phyloP scores from a whole-genome alignment of 1,139 yeast genomes.

The Debaryomycetaceae sp. region DNA sequence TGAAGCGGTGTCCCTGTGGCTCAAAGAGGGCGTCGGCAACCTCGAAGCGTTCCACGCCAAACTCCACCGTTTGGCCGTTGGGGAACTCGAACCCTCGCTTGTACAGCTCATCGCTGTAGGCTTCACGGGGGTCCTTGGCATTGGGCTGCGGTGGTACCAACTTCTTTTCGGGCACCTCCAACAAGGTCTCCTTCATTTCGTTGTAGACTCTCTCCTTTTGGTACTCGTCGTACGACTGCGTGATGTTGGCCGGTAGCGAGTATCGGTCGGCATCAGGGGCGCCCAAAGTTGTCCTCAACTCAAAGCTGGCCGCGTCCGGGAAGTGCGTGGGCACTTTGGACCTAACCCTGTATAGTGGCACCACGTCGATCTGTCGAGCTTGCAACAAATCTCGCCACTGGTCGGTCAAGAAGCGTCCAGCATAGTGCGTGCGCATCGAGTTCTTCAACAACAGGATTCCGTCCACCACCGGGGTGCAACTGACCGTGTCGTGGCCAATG shows the following conservation, averaged over 20 bases:
- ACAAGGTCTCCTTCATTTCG: conserved; percentile 63
- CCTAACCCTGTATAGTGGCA: conserved; percentile 29
- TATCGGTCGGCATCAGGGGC: conserved; percentile 12
- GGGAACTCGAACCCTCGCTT: conserved; percentile 77
- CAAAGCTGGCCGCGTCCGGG: conserved; percentile 24
- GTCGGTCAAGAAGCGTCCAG: conserved; percentile 54
- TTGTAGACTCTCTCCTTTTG: conserved; percentile 37
- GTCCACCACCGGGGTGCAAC: conserved; percentile 91
- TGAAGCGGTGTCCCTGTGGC: conserved; percentile 45
- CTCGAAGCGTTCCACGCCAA: conserved; percentile 55
- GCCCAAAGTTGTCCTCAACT: no score
- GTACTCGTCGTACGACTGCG: conserved; percentile 36
- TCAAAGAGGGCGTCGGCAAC: conserved; percentile 74
- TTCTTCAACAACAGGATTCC: conserved; percentile 81
- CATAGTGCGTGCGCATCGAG: conserved; percentile 62
- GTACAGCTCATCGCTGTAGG: conserved; percentile 28
- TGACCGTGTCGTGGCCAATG: conserved; percentile 77
- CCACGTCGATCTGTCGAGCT: conserved; percentile 11
- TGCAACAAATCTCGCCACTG: conserved; percentile 32
- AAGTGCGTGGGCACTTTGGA: conserved; percentile 29
- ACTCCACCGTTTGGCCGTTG: conserved; percentile 45
- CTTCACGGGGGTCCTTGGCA: conserved; percentile 26
- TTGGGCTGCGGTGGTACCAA: conserved; percentile 17
- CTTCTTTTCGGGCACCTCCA: conserved; percentile 50
- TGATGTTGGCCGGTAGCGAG: conserved; percentile 27